phyloP scores from a whole-genome alignment of 2,329 filamentous ascomycete species.

The Hymenoscyphus occultus region DNA sequence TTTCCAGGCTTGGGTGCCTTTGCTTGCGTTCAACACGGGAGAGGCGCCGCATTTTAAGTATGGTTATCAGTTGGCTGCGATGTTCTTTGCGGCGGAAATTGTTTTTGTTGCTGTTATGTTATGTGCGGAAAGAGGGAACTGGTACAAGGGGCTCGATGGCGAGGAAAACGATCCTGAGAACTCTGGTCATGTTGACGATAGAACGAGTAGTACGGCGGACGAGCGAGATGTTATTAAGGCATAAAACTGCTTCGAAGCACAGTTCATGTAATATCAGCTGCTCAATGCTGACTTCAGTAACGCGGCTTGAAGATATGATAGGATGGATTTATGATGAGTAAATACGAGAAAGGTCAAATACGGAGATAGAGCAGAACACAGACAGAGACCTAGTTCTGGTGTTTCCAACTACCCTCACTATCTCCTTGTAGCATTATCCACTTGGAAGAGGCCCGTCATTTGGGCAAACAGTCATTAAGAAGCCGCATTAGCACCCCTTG shows the following conservation, averaged over 20 bases:
- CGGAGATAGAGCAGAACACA: no score
- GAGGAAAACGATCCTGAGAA: neutral
- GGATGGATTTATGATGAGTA: neutral
- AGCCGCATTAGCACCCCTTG: neutral
- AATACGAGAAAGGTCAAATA: no score
- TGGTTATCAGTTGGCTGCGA: neutral
- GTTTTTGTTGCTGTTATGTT: slow-evolving; percentile 1
- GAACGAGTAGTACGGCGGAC: neutral
- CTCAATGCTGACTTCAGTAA: no score
- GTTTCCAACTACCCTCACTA: no score
- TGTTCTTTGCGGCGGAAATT: slow-evolving; percentile 5
- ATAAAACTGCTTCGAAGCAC: neutral
- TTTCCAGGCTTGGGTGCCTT: slow-evolving; percentile 5
- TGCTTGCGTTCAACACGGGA: neutral
- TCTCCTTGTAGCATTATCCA: no score
- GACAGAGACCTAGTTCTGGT: no score
- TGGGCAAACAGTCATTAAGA: neutral
- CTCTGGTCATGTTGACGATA: neutral
- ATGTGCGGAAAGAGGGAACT: neutral
- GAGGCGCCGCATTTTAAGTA: slow-evolving; percentile 5
- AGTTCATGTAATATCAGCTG: neutral
- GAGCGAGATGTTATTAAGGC: neutral
- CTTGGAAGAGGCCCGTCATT: neutral
- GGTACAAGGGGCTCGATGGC: neutral
- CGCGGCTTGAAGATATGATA: neutral